phyloP scores from a whole-genome alignment of 2,329 filamentous ascomycete genomes.

The Neonectria faginata region DNA sequence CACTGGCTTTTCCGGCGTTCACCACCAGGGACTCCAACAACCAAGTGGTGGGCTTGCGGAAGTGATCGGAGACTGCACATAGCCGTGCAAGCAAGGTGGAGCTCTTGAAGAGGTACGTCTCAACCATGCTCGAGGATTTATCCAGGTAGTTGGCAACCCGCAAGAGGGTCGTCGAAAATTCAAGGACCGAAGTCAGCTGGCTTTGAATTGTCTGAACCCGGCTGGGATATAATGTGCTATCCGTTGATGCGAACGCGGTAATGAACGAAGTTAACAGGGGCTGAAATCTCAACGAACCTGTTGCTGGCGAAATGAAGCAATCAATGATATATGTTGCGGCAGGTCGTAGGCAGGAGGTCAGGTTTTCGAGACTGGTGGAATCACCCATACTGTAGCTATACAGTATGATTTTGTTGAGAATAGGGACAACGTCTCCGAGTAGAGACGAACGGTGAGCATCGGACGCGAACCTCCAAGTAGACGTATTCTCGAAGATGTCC shows the following conservation, averaged over 20 bases:
- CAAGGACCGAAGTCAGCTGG: slow-evolving; percentile 74
- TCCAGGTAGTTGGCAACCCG: slow-evolving; percentile 74
- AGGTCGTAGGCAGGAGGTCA: slow-evolving; percentile 73
- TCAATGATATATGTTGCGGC: slow-evolving; percentile 82
- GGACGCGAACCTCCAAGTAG: slow-evolving; percentile 84
- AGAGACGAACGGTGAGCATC: slow-evolving; percentile 76
- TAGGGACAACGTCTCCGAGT: slow-evolving; percentile 73
- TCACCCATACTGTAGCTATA: slow-evolving; percentile 82
- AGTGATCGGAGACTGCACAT: slow-evolving; percentile 76
- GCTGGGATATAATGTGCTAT: slow-evolving; percentile 71
- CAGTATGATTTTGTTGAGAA: slow-evolving; percentile 77
- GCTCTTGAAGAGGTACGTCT: slow-evolving; percentile 84
- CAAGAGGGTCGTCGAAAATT: slow-evolving; percentile 76
- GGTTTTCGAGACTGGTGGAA: slow-evolving; percentile 56
- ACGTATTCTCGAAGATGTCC: slow-evolving; percentile 86
- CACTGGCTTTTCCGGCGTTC: slow-evolving; percentile 71
- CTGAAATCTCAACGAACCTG: slow-evolving; percentile 79
- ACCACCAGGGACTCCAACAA: slow-evolving; percentile 80
- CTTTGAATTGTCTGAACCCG: slow-evolving; percentile 66
- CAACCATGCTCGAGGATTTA: slow-evolving; percentile 73
- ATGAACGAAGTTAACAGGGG: slow-evolving; percentile 80
- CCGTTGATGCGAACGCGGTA: slow-evolving; percentile 57
- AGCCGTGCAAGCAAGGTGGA: slow-evolving; percentile 81
- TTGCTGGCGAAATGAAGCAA: slow-evolving; percentile 78
- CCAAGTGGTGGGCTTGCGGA: slow-evolving; percentile 73